Evolutionary conservation across 495 filamentous ascomycete species (phyloP).

Genomic region (Aspergillus baeticus): DNA sequence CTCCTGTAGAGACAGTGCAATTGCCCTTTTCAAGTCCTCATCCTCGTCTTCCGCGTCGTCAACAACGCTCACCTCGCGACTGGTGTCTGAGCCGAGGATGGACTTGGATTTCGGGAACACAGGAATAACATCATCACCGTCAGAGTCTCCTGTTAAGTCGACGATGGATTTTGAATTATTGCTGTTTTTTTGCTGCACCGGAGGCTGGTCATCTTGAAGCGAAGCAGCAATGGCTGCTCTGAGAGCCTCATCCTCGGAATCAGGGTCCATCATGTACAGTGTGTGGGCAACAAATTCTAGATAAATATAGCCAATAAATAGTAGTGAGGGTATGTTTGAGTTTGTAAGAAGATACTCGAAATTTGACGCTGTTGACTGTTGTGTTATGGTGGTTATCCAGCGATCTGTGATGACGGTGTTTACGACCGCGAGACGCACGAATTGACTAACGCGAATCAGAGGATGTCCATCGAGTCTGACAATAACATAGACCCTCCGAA

Average conservation of each 20-base stretch:
- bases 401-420: too few species aligned
- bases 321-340: too few species aligned
- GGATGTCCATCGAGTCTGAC: too few species aligned
- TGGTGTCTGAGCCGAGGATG: conserved; percentile 35
- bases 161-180: conserved; percentile 21
- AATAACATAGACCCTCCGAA: too few species aligned
- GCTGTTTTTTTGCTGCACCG: background rate
- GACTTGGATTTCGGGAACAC: conserved; percentile 36
- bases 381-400: too few species aligned
- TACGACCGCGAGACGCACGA: too few species aligned
- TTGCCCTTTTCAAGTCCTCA: conserved; percentile 50
- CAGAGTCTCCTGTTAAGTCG: conserved; percentile 33
- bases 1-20: conserved; percentile 50
- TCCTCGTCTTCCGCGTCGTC: conserved; percentile 32
- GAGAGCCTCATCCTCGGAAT: conserved; percentile 21
- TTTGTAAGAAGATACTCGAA: too few species aligned
- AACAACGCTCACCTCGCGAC: conserved; percentile 17
- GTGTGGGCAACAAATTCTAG: too few species aligned
- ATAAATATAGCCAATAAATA: too few species aligned
- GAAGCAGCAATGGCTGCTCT: conserved; percentile 68
- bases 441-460: too few species aligned
- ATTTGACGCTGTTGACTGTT: too few species aligned
- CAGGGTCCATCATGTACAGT: conserved; percentile 16
- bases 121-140: conserved; percentile 27
- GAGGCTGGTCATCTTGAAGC: conserved; percentile 61